These are phyloP conservation scores for Parastagonospora nodorum DNA, from an alignment of 2,329 filamentous ascomycete species.

Conservation along the genomic window DNA sequence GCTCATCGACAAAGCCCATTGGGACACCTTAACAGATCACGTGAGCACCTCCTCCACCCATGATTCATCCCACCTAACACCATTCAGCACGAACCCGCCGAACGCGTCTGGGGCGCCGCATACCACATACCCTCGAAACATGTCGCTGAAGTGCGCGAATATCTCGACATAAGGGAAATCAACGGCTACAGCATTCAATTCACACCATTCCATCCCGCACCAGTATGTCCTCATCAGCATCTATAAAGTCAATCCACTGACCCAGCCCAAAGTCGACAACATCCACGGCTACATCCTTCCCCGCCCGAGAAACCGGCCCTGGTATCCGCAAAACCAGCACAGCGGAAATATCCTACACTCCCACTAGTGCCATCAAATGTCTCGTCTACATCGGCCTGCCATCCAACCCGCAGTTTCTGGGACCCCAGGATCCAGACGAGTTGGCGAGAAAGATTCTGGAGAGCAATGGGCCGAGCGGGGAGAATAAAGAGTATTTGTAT, in stretches of 20 bases:
- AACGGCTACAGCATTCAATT: constrained; percentile 96
- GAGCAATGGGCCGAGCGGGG: constrained; percentile 81
- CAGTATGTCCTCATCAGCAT: constrained; percentile 2
- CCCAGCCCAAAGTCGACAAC: constrained; percentile 1
- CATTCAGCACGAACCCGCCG: constrained; percentile 54
- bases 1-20: constrained; percentile 82
- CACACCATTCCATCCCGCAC: constrained; percentile 75
- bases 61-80: constrained; percentile 29
- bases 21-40: constrained; percentile 74
- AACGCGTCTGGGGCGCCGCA: constrained; percentile 85
- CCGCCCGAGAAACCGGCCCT: constrained; percentile 26
- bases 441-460: constrained; percentile 81
- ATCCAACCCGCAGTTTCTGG: constrained; percentile 88
- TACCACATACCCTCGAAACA: constrained; percentile 78
- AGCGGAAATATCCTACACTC: neutral
- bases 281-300: constrained; percentile 34
- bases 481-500: constrained; percentile 88
- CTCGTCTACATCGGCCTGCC: constrained; percentile 96
- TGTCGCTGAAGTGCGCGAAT: constrained; percentile 81
- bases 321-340: constrained; percentile 40
- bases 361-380: constrained; percentile 45
- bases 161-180: constrained; percentile 95
- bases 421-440: constrained; percentile 75
- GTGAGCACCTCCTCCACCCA: constrained; percentile 38
- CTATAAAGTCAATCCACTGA: too few relatives aligned